A percentile compares a stretch with the other conserved stretches of the same genome.
These are phyloP conservation scores for Leccinellum luteum DNA, from an alignment of 768 basidiomycete genomes.

Conservation along the genomic window DNA sequence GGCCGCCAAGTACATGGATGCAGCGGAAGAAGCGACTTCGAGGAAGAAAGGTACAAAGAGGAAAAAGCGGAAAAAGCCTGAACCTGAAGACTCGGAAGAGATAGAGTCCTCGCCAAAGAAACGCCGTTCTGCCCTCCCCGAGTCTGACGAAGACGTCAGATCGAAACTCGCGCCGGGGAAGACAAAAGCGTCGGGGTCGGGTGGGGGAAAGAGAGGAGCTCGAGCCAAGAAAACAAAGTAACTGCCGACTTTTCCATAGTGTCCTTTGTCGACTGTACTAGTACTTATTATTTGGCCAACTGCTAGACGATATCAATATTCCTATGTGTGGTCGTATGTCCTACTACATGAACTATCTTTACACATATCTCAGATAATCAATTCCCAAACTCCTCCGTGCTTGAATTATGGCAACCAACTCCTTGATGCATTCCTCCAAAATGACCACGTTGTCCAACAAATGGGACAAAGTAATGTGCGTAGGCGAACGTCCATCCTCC, in stretches of 20 bases:
- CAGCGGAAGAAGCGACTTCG: conserved; percentile 29
- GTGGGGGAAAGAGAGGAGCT: conserved; percentile 28
- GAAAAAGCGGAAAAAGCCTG: conserved; percentile 50
- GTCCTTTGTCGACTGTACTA: not conserved
- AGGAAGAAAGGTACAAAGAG: conserved; percentile 44
- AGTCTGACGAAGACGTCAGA: conserved; percentile 65
- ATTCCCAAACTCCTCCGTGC: conserved; percentile 82
- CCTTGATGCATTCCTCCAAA: conserved; percentile 93
- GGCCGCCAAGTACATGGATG: conserved; percentile 68
- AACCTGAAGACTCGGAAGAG: conserved; percentile 34
- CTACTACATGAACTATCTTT: conserved; percentile 13
- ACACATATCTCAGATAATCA: conserved; percentile 76
- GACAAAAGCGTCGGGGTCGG: conserved; percentile 29
- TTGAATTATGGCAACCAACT: conserved; percentile 81
- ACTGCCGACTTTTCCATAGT: not conserved
- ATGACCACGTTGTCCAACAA: conserved; percentile 93
- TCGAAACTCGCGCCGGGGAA: conserved; percentile 55
- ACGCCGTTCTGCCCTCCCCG: conserved; percentile 42
- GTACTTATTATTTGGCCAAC: not conserved
- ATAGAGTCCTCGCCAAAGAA: conserved; percentile 51
- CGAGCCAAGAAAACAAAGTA: conserved; percentile 38
- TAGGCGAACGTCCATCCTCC: conserved; percentile 32
- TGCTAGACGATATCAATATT: not conserved
- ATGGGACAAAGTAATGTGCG: conserved; percentile 71
- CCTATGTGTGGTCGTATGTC: conserved; percentile 8